Percentiles rank a stretch among this genome's conserved stretches.
These are phyloP conservation scores for Benincasa hispida DNA, from an alignment of 306 rosid genomes.

Conservation along the genomic window DNA sequence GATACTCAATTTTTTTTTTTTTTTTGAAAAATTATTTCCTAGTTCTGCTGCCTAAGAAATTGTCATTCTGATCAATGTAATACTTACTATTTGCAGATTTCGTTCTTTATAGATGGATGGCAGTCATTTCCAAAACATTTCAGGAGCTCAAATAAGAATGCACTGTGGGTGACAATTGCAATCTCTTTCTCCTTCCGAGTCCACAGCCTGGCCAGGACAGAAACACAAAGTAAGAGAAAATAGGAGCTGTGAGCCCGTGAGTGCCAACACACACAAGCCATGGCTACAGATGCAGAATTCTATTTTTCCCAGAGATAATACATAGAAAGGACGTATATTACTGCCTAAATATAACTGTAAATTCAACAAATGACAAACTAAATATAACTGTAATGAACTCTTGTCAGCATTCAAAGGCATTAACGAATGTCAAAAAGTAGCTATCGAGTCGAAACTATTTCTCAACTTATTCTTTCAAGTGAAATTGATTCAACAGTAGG, in stretches of 20 bases:
- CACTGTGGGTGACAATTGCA: slow-evolving; percentile 72
- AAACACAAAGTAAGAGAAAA: neutral
- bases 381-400: neutral
- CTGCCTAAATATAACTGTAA: neutral
- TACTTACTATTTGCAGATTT: slow-evolving; percentile 22
- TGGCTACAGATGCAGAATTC: neutral
- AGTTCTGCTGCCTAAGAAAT: neutral
- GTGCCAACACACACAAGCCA: neutral
- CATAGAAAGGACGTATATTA: neutral
- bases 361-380: too few relatives aligned
- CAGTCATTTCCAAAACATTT: slow-evolving; percentile 75
- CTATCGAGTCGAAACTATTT: neutral
- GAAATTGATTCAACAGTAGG: neutral
- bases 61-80: neutral
- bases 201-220: slow-evolving; percentile 57
- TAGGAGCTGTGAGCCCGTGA: neutral
- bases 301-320: neutral
- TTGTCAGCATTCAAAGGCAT: neutral
- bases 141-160: slow-evolving; percentile 53
- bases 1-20: too few relatives aligned
- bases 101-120: slow-evolving; percentile 57
- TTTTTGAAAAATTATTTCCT: neutral
- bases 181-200: slow-evolving; percentile 84
- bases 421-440: neutral
- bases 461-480: neutral